Percentiles rank a stretch among this genome's conserved stretches.
phyloP scores from a whole-genome alignment of 805 yeast genomes.

The Candida anglica region DNA sequence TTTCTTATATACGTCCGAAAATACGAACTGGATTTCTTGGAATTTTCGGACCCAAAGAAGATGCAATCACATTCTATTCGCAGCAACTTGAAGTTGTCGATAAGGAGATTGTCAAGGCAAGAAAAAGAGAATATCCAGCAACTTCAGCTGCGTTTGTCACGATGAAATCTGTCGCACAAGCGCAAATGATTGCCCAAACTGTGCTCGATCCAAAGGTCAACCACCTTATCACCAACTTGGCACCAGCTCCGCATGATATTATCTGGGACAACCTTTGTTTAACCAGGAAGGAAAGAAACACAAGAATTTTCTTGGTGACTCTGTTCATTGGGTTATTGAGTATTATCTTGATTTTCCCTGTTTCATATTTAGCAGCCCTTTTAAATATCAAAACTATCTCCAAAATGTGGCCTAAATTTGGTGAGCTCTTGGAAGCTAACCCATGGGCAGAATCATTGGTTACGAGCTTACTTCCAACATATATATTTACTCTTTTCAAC shows the following conservation, averaged over 20 bases:
- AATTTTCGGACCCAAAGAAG: constrained; percentile 63
- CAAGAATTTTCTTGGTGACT: constrained; percentile 63
- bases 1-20: constrained; percentile 49
- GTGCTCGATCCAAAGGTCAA: constrained; percentile 87
- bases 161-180: constrained; percentile 91
- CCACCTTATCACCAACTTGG: constrained; percentile 74
- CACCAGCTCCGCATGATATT: constrained; percentile 96
- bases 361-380: constrained; percentile 78
- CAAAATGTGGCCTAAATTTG: constrained; percentile 80
- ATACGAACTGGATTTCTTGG: constrained; percentile 61
- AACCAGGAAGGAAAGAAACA: constrained; percentile 65
- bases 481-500: constrained; percentile 82
- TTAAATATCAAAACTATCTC: constrained; percentile 75
- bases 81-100: constrained; percentile 67
- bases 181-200: constrained; percentile 96
- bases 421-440: constrained; percentile 57
- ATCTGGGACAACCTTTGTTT: constrained; percentile 89
- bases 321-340: constrained; percentile 64
- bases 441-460: constrained; percentile 75
- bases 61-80: constrained; percentile 76
- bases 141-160: constrained; percentile 92
- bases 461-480: constrained; percentile 88
- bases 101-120: constrained; percentile 59
- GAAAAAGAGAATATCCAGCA: constrained; percentile 68
- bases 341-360: constrained; percentile 75